A percentile compares a stretch with the other conserved stretches of the same genome.
These are phyloP conservation scores for Amaranthus palmeri DNA, from an alignment of 148 eudicot species.

Conservation along the genomic window DNA sequence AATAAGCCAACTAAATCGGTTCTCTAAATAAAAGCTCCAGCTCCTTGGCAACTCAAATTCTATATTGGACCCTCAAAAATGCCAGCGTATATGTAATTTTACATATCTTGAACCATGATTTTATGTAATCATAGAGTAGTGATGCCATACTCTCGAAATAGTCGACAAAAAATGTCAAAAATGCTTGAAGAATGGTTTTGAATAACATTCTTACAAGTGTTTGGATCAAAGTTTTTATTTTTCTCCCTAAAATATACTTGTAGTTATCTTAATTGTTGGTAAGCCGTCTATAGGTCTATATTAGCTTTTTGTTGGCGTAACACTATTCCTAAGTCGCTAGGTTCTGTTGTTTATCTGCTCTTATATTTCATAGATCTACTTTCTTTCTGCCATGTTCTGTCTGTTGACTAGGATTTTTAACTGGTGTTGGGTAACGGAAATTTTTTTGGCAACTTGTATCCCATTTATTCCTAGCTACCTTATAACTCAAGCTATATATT, in stretches of 20 bases:
- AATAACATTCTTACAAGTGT: neutral
- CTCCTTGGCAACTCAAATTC: neutral
- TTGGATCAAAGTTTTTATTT: neutral
- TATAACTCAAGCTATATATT: too few relatives aligned
- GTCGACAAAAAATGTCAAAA: neutral
- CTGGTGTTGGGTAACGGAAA: neutral
- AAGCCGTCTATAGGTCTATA: neutral
- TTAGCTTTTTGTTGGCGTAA: neutral
- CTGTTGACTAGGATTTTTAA: neutral
- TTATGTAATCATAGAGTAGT: neutral
- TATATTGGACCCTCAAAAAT: neutral
- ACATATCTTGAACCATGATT: neutral
- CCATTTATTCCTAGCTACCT: too few relatives aligned
- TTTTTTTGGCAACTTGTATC: neutral
- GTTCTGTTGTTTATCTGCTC: neutral
- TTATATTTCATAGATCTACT: neutral
- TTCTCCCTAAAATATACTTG: neutral
- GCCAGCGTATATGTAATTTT: neutral
- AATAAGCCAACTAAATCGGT: too few relatives aligned
- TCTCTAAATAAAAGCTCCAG: neutral
- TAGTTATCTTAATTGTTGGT: neutral
- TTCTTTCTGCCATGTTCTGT: neutral
- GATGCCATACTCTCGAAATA: neutral
- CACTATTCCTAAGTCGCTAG: neutral
- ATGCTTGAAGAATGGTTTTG: neutral